A percentile compares a stretch with the other conserved stretches of the same genome.
These are phyloP conservation scores for Paramecium octaurelia DNA, from an alignment of 73 alveolate genomes.

Conservation along the genomic window DNA sequence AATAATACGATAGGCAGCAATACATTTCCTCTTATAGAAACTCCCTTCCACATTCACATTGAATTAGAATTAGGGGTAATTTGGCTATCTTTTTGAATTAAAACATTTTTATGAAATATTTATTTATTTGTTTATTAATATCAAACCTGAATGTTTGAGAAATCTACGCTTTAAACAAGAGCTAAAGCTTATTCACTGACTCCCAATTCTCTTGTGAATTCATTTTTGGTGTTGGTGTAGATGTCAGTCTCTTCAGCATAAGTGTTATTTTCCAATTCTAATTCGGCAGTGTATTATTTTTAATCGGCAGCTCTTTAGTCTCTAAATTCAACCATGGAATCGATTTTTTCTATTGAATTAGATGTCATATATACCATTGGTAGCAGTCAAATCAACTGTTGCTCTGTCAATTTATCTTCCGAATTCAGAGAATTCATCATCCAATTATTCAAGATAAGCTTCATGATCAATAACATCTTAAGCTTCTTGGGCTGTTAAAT, in stretches of 20 bases:
- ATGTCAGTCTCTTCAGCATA: slow-evolving; percentile 49
- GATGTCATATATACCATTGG: neutral
- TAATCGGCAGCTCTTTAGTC: slow-evolving; percentile 26
- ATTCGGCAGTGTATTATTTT: slow-evolving; percentile 6
- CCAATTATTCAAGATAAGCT: slow-evolving; percentile 32
- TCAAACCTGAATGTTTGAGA: slow-evolving; percentile 44
- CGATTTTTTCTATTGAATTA: neutral
- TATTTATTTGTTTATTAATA: neutral
- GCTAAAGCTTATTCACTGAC: slow-evolving; percentile 43
- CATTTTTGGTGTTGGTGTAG: slow-evolving; percentile 5
- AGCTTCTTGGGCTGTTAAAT: slow-evolving; percentile 51
- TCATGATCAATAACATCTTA: slow-evolving; percentile 34
- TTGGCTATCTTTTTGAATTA: neutral
- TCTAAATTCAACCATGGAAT: slow-evolving; percentile 23
- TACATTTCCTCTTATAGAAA: slow-evolving; percentile 42
- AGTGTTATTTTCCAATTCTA: slow-evolving; percentile 45
- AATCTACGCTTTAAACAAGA: slow-evolving; percentile 32
- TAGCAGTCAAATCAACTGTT: slow-evolving; percentile 22
- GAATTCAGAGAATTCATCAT: slow-evolving; percentile 1
- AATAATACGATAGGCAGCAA: slow-evolving; percentile 35
- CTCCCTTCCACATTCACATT: slow-evolving; percentile 48
- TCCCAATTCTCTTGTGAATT: slow-evolving; percentile 38
- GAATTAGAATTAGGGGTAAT: neutral
- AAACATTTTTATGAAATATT: neutral
- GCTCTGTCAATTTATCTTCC: slow-evolving; percentile 36